These are phyloP conservation scores for Leccinum uliginosum DNA, from an alignment of 768 basidiomycete species.

Conservation along the genomic window DNA sequence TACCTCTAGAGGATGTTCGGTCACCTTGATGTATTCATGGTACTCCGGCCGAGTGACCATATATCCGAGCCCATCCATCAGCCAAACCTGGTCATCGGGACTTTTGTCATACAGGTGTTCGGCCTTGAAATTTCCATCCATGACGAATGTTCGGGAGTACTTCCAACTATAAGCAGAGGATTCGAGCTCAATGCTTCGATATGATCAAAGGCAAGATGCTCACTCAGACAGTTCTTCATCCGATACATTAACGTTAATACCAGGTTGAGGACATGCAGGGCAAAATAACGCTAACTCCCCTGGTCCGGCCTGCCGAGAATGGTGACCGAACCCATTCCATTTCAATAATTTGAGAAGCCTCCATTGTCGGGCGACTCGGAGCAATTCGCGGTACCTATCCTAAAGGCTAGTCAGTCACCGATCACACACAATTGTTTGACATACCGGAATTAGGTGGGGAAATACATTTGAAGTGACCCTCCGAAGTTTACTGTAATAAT, in stretches of 20 bases:
- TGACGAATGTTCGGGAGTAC: neutral
- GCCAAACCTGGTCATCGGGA: neutral
- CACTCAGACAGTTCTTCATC: too few species aligned
- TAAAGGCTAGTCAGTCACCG: neutral
- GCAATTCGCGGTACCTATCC: neutral
- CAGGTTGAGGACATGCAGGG: conserved; percentile 25
- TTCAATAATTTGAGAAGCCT: neutral
- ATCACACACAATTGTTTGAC: neutral
- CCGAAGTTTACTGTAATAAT: neutral
- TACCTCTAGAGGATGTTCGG: neutral
- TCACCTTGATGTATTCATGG: neutral
- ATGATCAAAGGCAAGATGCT: too few species aligned
- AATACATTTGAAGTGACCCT: neutral
- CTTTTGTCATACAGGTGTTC: neutral
- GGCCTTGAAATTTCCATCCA: neutral
- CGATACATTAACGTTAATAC: neutral
- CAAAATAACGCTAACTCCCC: conserved; percentile 12
- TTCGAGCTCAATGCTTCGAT: too few species aligned
- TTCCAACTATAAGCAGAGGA: neutral
- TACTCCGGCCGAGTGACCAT: neutral
- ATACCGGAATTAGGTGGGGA: neutral
- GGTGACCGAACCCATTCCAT: neutral
- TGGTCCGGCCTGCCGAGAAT: neutral
- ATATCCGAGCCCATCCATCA: neutral
- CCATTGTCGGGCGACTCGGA: neutral